Evolutionary conservation across 2,329 filamentous ascomycete genomes (phyloP).

Genomic region (Phaeosphaeriaceae sp.): DNA sequence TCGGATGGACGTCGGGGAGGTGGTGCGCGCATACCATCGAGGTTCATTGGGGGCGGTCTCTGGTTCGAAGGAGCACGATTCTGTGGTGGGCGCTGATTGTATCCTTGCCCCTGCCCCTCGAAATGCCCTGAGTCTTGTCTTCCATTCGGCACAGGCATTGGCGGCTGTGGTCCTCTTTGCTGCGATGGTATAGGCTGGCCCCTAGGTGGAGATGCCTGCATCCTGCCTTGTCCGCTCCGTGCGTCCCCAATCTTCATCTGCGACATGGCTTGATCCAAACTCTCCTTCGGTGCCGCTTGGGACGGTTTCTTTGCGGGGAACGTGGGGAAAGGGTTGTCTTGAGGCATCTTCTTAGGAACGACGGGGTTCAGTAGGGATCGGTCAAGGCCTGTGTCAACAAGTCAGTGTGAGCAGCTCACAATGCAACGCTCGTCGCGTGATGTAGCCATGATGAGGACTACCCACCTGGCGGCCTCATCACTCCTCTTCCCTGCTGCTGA

Average conservation of each 20-base stretch:
- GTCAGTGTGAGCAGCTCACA: constrained; percentile 8
- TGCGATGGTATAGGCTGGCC: constrained; percentile 31
- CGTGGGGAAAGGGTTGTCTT: constrained; percentile 58
- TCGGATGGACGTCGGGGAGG: constrained; percentile 24
- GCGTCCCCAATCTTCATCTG: constrained; percentile 41
- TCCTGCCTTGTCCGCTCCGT: constrained; percentile 17
- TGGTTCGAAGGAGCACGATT: constrained; percentile 34
- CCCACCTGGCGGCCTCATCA: constrained; percentile 39
- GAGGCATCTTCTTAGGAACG: constrained; percentile 34
- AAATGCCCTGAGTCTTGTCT: constrained; percentile 47
- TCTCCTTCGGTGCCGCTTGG: constrained; percentile 19
- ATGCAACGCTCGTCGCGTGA: background rate
- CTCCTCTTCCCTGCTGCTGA: constrained; percentile 32
- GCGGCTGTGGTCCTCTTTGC: constrained; percentile 26
- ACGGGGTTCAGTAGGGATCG: constrained; percentile 38
- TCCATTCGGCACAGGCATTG: constrained; percentile 26
- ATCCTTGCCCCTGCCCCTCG: constrained; percentile 29
- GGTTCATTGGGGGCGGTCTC: constrained; percentile 32
- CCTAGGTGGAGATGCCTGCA: constrained; percentile 27
- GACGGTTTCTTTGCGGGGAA: constrained; percentile 48
- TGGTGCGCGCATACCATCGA: constrained; percentile 20
- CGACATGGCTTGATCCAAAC: constrained; percentile 45
- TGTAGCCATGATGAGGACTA: background rate
- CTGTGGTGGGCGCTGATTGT: constrained; percentile 31
- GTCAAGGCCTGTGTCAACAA: constrained; percentile 32